Percentiles rank a stretch among this genome's conserved stretches.
phyloP scores from a whole-genome alignment of 169 alveolate species.

The Cardiosporidium cionae region DNA sequence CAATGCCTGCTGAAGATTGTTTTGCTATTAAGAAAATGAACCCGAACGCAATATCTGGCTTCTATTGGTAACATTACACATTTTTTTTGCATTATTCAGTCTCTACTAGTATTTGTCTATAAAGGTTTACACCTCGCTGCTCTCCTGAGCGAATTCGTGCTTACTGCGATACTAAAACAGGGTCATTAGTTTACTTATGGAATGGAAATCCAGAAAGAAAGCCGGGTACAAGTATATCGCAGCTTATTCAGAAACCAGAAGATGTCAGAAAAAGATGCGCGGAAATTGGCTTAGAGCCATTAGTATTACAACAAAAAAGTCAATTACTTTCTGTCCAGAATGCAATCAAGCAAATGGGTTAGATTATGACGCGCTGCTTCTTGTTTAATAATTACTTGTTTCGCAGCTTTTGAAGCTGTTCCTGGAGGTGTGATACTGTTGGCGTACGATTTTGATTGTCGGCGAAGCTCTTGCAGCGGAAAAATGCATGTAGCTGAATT shows the following conservation, averaged over 20 bases:
- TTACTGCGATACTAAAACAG: conserved; percentile 70
- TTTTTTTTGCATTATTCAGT: neutral
- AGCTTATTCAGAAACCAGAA: conserved; percentile 25
- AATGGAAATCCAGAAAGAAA: conserved; percentile 22
- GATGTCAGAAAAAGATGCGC: conserved; percentile 41
- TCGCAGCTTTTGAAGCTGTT: too few relatives aligned
- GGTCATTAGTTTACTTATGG: conserved; percentile 42
- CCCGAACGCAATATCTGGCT: conserved; percentile 67
- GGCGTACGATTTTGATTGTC: neutral
- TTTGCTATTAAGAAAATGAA: conserved; percentile 45
- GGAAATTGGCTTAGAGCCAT: conserved; percentile 49
- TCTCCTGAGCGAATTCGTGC: conserved; percentile 77
- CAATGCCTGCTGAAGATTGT: conserved; percentile 78
- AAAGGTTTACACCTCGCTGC: conserved; percentile 68
- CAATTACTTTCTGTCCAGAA: conserved; percentile 17
- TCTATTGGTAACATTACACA: conserved; percentile 62
- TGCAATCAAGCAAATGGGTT: conserved; percentile 12
- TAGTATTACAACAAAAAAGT: conserved; percentile 26
- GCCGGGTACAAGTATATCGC: neutral
- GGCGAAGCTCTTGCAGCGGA: neutral
- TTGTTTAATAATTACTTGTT: too few relatives aligned
- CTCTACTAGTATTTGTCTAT: neutral
- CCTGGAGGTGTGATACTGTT: neutral
- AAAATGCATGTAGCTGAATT: neutral
- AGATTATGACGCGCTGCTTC: too few relatives aligned